These are phyloP conservation scores for Neonectria magnoliae DNA, from an alignment of 2,329 filamentous ascomycete species.

Conservation along the genomic window DNA sequence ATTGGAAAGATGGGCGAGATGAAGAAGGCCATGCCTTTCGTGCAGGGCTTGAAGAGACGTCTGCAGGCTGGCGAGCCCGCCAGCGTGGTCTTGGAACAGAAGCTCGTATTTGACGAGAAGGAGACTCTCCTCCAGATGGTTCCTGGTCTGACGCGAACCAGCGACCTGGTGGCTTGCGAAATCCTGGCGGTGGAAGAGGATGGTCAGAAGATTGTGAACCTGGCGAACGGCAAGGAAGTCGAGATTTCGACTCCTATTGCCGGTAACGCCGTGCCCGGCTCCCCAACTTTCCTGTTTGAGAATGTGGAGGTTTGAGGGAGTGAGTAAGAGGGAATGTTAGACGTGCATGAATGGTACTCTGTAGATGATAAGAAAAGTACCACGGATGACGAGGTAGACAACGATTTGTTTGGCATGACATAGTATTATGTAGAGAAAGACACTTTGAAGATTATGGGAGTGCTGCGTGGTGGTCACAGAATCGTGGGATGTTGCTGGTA, in stretches of 20 bases:
- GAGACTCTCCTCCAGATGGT: constrained; percentile 81
- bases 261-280: constrained; percentile 81
- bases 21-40: constrained; percentile 99
- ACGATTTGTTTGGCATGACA: constrained; percentile 11
- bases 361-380: constrained; percentile 8
- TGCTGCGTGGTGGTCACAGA: neutral
- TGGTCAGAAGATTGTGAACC: constrained; percentile 69
- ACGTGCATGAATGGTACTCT: constrained; percentile 25
- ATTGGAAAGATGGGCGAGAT: constrained; percentile 87
- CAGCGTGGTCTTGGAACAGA: constrained; percentile 79
- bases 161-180: constrained; percentile 74
- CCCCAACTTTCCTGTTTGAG: constrained; percentile 85
- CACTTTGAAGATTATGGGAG: constrained; percentile 10
- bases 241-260: constrained; percentile 67
- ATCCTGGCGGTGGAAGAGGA: constrained; percentile 78
- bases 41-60: constrained; percentile 86
- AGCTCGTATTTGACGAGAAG: constrained; percentile 87
- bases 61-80: constrained; percentile 76
- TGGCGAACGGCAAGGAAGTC: constrained; percentile 64
- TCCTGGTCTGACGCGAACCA: constrained; percentile 79
- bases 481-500: neutral
- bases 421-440: constrained; percentile 17
- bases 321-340: constrained; percentile 21
- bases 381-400: constrained; percentile 8
- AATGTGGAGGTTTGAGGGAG: constrained; percentile 67